phyloP scores from a whole-genome alignment of 768 basidiomycete species.

The Kwoniella botswanensis region DNA sequence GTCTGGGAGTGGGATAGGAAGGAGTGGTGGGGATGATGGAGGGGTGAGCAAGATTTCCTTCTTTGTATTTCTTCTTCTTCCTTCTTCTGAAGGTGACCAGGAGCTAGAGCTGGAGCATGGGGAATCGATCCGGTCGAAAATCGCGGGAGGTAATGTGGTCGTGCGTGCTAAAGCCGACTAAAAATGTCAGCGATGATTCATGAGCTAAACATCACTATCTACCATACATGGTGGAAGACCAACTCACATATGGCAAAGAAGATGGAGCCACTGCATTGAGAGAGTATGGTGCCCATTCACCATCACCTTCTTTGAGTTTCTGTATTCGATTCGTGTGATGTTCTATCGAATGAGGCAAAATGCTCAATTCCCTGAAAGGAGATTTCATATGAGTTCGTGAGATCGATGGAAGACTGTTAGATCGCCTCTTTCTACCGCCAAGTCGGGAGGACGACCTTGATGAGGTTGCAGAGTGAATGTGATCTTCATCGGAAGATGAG shows the following conservation, averaged over 20 bases:
- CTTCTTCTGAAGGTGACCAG: not conserved
- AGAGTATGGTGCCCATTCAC: conserved; percentile 21
- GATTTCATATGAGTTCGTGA: conserved; percentile 20
- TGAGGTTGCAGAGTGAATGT: conserved; percentile 4
- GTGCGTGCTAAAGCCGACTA: conserved; percentile 17
- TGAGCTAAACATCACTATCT: not conserved
- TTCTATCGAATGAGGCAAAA: conserved; percentile 6
- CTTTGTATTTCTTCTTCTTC: not conserved
- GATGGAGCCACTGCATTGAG: conserved; percentile 23
- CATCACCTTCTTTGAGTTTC: conserved; percentile 23
- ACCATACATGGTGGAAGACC: not conserved
- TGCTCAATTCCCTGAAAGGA: conserved; percentile 13
- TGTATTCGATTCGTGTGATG: conserved; percentile 19
- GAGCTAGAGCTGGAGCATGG: not conserved
- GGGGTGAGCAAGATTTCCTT: conserved; percentile 17
- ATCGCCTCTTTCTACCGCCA: conserved; percentile 7
- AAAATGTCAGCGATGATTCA: not conserved
- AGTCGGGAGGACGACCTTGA: conserved; percentile 3
- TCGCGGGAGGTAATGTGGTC: conserved; percentile 24
- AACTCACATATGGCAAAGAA: conserved; percentile 26
- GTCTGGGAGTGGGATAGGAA: conserved; percentile 15
- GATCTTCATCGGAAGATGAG: not conserved
- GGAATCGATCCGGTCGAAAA: conserved; percentile 23
- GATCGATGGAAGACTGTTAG: conserved; percentile 12
- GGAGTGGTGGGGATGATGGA: conserved; percentile 23